Percentiles rank a stretch among this genome's conserved stretches.
These are phyloP conservation scores for Lecanicillium sp. DNA, from an alignment of 2,329 filamentous ascomycete genomes.

Conservation along the genomic window DNA sequence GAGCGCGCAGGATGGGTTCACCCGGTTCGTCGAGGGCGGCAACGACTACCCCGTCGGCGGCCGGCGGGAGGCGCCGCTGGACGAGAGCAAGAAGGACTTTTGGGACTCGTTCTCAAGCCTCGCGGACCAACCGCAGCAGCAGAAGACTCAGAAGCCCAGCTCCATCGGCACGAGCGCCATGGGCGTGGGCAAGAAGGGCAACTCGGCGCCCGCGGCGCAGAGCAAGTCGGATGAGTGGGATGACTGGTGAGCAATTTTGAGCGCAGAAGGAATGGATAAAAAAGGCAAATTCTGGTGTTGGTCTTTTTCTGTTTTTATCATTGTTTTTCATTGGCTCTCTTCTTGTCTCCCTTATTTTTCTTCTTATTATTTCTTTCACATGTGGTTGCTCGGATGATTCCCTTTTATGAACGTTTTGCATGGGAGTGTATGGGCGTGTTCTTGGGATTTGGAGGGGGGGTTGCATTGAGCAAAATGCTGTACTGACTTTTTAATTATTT, in stretches of 20 bases:
- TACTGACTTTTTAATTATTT: conserved; percentile 5
- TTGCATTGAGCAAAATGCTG: conserved; percentile 10
- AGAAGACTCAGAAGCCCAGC: conserved; percentile 31
- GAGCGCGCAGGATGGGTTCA: conserved; percentile 73
- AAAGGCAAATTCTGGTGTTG: neutral
- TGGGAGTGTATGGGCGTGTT: conserved; percentile 13
- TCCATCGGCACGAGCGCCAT: conserved; percentile 56
- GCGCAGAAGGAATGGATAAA: neutral
- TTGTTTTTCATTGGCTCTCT: neutral
- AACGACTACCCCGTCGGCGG: conserved; percentile 37
- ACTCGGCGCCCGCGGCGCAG: conserved; percentile 28
- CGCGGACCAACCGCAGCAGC: conserved; percentile 48
- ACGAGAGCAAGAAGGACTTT: conserved; percentile 71
- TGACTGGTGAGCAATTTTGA: conserved; percentile 44
- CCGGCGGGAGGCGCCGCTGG: conserved; percentile 37
- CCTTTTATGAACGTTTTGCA: conserved; percentile 8
- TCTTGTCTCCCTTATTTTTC: neutral
- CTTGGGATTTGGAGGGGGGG: neutral
- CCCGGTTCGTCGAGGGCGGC: conserved; percentile 82
- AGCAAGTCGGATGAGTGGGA: conserved; percentile 58
- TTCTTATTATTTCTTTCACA: neutral
- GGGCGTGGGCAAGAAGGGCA: conserved; percentile 43
- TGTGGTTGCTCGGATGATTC: conserved; percentile 6
- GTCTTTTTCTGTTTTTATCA: neutral
- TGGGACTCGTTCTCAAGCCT: conserved; percentile 84